Evolutionary conservation across 2,329 filamentous ascomycete genomes (phyloP), one percentile per base, ranked within the genome.

Genomic region (Aspergillus sp.): DNA sequence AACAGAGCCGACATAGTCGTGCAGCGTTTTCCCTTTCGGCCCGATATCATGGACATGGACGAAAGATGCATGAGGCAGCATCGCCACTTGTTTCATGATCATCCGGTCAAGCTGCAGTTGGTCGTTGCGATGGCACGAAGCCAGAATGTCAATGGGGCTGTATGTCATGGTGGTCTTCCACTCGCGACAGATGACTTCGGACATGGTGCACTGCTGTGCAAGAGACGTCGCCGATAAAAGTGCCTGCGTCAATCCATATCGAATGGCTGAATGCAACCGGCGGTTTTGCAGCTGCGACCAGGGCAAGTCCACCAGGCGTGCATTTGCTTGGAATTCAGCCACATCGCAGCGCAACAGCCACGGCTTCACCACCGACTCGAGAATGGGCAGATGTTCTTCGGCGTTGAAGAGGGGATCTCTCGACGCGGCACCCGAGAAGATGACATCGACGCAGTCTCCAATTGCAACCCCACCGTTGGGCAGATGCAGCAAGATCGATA

Each of bases 361-460:
- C 6, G 40, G 40, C 35, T 47, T 53, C 3, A 53, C 42, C 10
- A 45, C 32, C 5, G 44, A 40, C 11, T 53, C 36, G 19, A 53
- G 35, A 8, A 47, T 35, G 8, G 41, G 44, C 9, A 51, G 39
- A 36, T 53, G 48, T 6, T 53, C 44, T 33, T 45, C 44, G 5
- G 50, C 46, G 13, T 45, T 27, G 33, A 53, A 53, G 9, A 51
- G 37, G 10, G 48, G 44, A 33, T 51, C 50, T 26, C 50, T 46
- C 10, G 50, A 51, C 8, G 48, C 50, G 8, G 48, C 50, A 10
- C 50, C 48, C n/a, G 50, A 53, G 32, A 53, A 53, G 32, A 53
- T 53, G 30, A 53, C 48, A 39, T 51, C 50, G 27, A 49, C 50
- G n/a, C 50, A 51, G 33, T 53, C 50, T 1, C 50, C 50, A 6